phyloP scores from a whole-genome alignment of 352 stramenopile species.

The Pythium dissotocum region DNA sequence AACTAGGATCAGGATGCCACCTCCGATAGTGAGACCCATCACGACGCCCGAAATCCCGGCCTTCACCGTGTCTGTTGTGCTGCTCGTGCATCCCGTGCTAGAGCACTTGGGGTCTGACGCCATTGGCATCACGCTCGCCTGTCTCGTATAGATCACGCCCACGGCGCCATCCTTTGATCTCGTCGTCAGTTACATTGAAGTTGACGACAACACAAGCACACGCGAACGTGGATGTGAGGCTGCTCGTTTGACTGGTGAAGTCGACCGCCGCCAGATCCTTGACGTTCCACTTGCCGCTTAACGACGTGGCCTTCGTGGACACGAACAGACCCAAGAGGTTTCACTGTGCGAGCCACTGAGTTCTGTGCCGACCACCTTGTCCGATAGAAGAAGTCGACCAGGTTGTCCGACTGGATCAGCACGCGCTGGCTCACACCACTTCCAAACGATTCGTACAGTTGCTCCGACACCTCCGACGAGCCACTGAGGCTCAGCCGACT shows the following conservation, averaged over 20 bases:
- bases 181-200: background rate
- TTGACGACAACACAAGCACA: background rate
- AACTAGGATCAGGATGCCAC: too few species aligned
- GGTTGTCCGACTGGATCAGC: constrained; percentile 15
- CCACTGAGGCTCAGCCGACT: constrained; percentile 4
- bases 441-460: constrained; percentile 12
- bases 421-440: background rate
- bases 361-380: background rate
- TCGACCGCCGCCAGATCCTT: background rate
- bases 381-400: background rate
- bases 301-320: background rate
- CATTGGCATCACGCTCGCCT: background rate
- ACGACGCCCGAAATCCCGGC: too few species aligned
- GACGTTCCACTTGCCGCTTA: constrained; percentile 7
- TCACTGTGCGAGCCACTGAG: background rate
- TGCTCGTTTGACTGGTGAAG: background rate
- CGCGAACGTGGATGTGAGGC: background rate
- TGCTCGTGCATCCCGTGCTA: too few species aligned
- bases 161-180: background rate
- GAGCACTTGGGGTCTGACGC: too few species aligned
- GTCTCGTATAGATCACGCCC: background rate
- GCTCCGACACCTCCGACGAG: background rate
- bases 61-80: too few species aligned
- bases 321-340: constrained; percentile 9
- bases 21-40: too few species aligned